Conservation (phyloP, 176 grass and related monocot species). For the Poa annua region DNA sequence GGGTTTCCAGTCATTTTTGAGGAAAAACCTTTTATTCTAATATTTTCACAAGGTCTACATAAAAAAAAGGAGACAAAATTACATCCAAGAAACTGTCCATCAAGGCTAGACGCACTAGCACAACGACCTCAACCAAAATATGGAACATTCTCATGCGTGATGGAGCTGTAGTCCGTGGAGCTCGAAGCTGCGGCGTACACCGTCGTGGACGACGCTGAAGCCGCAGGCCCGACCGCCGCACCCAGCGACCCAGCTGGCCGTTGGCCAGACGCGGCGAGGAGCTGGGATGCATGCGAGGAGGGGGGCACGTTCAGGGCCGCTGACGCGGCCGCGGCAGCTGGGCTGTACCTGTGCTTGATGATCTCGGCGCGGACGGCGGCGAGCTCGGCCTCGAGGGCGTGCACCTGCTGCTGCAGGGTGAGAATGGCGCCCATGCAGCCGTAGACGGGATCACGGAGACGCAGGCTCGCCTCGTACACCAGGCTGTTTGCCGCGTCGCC, state of each 20-base stretch:
- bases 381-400: constrained; percentile 82
- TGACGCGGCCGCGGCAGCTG: not conserved
- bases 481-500: constrained; percentile 85
- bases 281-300: constrained; percentile 54
- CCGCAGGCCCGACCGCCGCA: constrained; percentile 26
- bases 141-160: constrained; percentile 82
- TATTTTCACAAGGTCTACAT: constrained; percentile 48
- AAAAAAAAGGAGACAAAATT: constrained; percentile 7
- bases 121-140: constrained; percentile 63
- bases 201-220: constrained; percentile 60
- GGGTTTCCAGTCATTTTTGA: not conserved
- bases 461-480: constrained; percentile 89
- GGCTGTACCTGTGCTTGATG: constrained; percentile 64
- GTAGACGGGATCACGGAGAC: constrained; percentile 83
- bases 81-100: not conserved
- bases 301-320: constrained; percentile 46
- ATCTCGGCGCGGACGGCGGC: constrained; percentile 67
- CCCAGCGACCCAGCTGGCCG: constrained; percentile 21
- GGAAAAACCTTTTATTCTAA: constrained; percentile 43
- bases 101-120: constrained; percentile 2
- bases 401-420: constrained; percentile 81
- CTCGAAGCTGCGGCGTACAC: constrained; percentile 79
- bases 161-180: constrained; percentile 90
- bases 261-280: constrained; percentile 51
- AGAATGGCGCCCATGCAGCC: constrained; percentile 94